Base-by-base conservation (phyloP, 306 rosid species). In the Fragaria ananassa region DNA sequence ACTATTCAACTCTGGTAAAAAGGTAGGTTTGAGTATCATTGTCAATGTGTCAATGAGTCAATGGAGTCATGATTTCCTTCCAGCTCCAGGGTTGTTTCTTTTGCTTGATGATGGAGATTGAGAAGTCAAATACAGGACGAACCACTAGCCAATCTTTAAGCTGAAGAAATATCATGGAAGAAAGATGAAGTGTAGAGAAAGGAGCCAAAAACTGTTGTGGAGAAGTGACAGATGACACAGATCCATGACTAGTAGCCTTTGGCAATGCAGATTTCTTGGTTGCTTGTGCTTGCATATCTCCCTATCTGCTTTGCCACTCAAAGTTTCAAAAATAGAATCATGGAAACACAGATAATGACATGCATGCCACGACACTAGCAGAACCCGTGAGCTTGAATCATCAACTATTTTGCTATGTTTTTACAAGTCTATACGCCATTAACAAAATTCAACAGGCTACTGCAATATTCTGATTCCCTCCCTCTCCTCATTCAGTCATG, bases 271-370 rank as follows among this genome's bases (percentile, higher is more conserved):
- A 37, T 78, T 74, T 31, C 42, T 72, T 77, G 44, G 67, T 77
- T 79, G 42, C 74, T 76, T 58, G 71, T 62, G 23, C 75, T 74
- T 51, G 77, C 75, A 74, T 72, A 75, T 58, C 72, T 58, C 18
- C 46, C 77, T 31, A 5, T 35, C 39, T 4, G 39, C 27, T 42
- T 68, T 76, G 51, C 58, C 54, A 57, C 71, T 50, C 68, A 77
- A 27, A 69, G 76, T 67, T 70, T 39, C 12, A n/a, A n/a, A n/a
- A n/a, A 66, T 54, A 64, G 83, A 83, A 86, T 78, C 86, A 78
- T 41, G 62, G 68, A 63, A 25, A 17, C 73, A 39, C 50, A 67
- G 80, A 65, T 76, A 47, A 10, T 14, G 51, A 53, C 68, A 10
- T 8, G 18, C 71, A 19, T 63, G 37, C 13, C 18, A 46, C 12